Conservation (phyloP, 441 rosid species). For the Populus trichocarpa region DNA sequence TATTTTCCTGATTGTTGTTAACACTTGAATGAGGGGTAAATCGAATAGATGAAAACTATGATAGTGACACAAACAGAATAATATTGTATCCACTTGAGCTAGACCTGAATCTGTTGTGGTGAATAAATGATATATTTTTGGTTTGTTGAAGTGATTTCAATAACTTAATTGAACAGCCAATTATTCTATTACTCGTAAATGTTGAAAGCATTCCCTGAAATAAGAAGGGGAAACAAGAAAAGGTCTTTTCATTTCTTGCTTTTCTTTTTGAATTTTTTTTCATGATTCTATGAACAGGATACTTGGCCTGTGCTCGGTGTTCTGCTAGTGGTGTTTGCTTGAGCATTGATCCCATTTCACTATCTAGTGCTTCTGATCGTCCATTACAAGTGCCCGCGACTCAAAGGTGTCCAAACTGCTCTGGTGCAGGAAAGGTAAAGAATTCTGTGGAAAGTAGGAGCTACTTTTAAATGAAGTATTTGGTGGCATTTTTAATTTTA, state of each 20-base stretch:
- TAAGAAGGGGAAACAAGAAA: not conserved
- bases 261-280: not conserved
- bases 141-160: not conserved
- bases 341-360: slow-evolving; percentile 53
- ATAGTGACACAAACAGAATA: not conserved
- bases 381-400: slow-evolving; percentile 59
- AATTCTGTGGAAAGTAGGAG: not conserved
- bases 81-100: not conserved
- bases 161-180: not conserved
- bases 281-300: slow-evolving; percentile 44
- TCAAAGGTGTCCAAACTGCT: slow-evolving; percentile 74
- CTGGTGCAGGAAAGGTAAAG: slow-evolving; percentile 91
- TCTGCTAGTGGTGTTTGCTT: slow-evolving; percentile 77
- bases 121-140: not conserved
- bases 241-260: not conserved
- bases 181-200: not conserved
- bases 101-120: not conserved
- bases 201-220: not conserved
- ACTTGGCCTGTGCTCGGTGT: slow-evolving; percentile 93
- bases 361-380: slow-evolving; percentile 41
- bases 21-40: not conserved
- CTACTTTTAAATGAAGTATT: not conserved
- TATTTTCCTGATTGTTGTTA: not conserved
- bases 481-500: not conserved
- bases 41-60: not conserved